Evolutionary conservation across 2,329 filamentous ascomycete genomes (phyloP).

Genomic region (Colletotrichum sublineola): DNA sequence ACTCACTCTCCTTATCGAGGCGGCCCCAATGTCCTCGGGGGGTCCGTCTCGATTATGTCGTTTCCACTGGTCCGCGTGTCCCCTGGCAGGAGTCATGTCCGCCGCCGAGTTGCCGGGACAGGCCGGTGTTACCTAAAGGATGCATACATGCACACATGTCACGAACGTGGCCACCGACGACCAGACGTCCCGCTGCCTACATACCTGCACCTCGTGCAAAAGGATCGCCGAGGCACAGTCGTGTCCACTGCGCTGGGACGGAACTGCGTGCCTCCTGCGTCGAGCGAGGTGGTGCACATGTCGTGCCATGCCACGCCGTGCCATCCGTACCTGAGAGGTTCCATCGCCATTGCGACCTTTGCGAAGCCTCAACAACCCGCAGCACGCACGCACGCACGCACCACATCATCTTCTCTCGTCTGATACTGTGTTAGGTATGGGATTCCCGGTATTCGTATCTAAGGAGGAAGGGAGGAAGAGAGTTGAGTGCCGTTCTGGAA

Average conservation of each 20-base stretch:
- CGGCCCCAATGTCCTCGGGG: not conserved
- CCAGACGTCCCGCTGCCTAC: slow-evolving; percentile 16
- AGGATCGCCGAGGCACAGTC: not conserved
- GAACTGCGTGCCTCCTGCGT: not conserved
- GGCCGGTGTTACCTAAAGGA: slow-evolving; percentile 10
- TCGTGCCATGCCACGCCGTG: not conserved
- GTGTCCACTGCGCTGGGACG: not conserved
- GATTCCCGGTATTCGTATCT: too few relatives aligned
- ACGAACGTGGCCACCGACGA: slow-evolving; percentile 23
- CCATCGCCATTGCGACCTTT: not conserved
- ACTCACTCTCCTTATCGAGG: slow-evolving; percentile 8
- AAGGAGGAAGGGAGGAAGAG: not conserved
- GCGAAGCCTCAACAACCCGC: not conserved
- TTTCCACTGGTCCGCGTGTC: slow-evolving; percentile 15
- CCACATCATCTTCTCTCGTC: not conserved
- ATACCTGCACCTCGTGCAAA: not conserved
- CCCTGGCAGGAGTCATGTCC: slow-evolving; percentile 37
- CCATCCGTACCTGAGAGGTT: not conserved
- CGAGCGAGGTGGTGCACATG: slow-evolving; percentile 1
- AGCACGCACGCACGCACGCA: not conserved
- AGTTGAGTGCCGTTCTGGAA: not conserved
- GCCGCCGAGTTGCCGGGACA: slow-evolving; percentile 26
- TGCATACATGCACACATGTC: slow-evolving; percentile 2
- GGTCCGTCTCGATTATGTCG: not conserved
- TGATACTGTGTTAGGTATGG: not conserved